Evolutionary conservation across 2,329 filamentous ascomycete genomes (phyloP), one percentile per base, ranked within the genome.

Genomic region (Neoarthrinium moseri): DNA sequence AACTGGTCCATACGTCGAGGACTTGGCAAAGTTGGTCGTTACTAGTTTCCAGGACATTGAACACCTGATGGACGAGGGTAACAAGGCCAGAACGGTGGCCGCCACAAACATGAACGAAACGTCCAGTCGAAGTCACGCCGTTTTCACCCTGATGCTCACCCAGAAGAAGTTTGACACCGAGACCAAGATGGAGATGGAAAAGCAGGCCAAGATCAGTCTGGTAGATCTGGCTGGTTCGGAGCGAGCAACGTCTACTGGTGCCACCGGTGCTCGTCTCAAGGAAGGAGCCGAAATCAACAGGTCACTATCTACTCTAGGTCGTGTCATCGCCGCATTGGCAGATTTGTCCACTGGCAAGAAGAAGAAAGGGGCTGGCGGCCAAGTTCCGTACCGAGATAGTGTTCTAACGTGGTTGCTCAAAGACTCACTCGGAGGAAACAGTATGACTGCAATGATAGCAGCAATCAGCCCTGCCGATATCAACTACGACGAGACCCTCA

Each of bases 101-200:
- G 94, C 94, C 6, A 99, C 94, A 30, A 99, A 97, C 78, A 99
- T 99, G 94, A 99, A 99, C 75, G 94, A 97, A 69, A 99, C 95
- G 0, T 96, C 91, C 49, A 96, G 91, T 80, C 86, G 94, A 75
- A 97, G 92, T 64, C 94, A 99, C 68, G 94, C 94, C 32, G 95
- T 99, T 42, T 99, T 99, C 65, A 99, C 95, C 17, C 75, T 99
- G 44, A 97, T 92, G 61, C 75, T 99, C 37, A 96, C 91, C 0
- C 94, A 99, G 66, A 97, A 96, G 67, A 84, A 89, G 50, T 87
- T 87, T 62, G 94, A 99, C 63, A 73, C 81, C 2, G 91, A 96
- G 64, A 96, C 94, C 1, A 95, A 91, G 54, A 95, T 99, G 91
- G 90, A 91, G 58, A 89, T 92, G 59, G 95, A 99, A 68, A 96